Base-by-base conservation (phyloP, 1,284 basidiomycete genomes). In the Melampsora allii-populina region DNA sequence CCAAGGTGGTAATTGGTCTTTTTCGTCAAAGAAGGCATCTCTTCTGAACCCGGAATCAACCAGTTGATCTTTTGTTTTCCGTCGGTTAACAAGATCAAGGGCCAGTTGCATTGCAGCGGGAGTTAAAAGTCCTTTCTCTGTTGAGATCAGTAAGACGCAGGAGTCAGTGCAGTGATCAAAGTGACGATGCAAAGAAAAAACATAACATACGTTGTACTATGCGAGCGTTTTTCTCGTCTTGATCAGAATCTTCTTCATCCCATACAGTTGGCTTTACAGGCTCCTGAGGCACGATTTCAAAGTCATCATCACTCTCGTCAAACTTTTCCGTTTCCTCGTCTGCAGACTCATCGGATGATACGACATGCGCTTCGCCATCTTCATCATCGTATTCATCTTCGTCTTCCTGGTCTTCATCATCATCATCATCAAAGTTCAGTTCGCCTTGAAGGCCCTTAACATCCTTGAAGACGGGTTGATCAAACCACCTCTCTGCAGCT, bases 11-110 rank as follows among this genome's bases (percentile, higher is more conserved):
- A 98, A 86, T 36, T 86, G 92, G 71, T 97, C 92, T 83, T 94
- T 96, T 77, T 91, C 87, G 79, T 92, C 90, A 75, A 95, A 87
- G 2, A 92, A 90, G 50, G 80, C 81, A 82, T 94, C 91, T 24
- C 93, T 91, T 83, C 89, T 94, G 85, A 98, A 99, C 19, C 96
- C 96, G 71, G 96, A 91, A 80, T 98, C 92, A 80, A 98, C 86
- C 21, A 99, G 86, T 56, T 92, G 87, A 5, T 91, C 91, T 80
- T 90, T 90, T 0, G 94, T 98, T 78, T 86, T 92, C 83, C 92
- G 85, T 29, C 92, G 89, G 82, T 98, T 98, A 73, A 97, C 92
- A 19, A 98, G 86, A 78, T 90, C 88, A 78, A 94, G 92, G 0
- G 96, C 96, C 31, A 99, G 85, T 0, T 92, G 91, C 61, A 97